Conservation (phyloP, 306 rosid species). For the Glycine soja region DNA sequence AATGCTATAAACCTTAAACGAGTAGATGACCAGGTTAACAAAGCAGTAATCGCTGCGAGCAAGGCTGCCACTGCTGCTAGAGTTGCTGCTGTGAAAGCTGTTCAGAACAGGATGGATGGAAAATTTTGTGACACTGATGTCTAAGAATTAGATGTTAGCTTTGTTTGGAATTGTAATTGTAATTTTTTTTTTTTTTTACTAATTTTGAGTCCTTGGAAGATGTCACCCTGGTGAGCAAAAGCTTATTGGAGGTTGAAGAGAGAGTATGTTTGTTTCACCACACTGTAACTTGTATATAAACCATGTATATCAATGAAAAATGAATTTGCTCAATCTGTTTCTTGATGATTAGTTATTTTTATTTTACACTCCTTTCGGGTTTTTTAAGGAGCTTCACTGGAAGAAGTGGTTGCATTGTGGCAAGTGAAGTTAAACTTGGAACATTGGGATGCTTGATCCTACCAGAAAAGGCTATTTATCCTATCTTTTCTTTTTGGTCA, state of each 20-base stretch:
- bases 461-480: neutral
- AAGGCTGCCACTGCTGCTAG: slow-evolving; percentile 94
- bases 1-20: slow-evolving; percentile 69
- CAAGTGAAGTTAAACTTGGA: neutral
- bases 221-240: slow-evolving; percentile 78
- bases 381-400: neutral
- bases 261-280: slow-evolving; percentile 55
- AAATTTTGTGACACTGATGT: slow-evolving; percentile 79
- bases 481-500: neutral
- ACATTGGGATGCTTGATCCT: neutral
- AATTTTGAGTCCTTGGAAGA: slow-evolving; percentile 59
- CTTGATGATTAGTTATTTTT: neutral
- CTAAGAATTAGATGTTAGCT: slow-evolving; percentile 52
- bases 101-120: slow-evolving; percentile 93
- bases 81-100: slow-evolving; percentile 98
- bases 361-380: too few species aligned
- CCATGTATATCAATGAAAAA: slow-evolving; percentile 72
- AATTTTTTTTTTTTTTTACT: slow-evolving; percentile 48
- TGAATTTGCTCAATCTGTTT: slow-evolving; percentile 39
- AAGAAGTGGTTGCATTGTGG: neutral
- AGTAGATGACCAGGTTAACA: slow-evolving; percentile 82
- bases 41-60: slow-evolving; percentile 82
- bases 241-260: slow-evolving; percentile 76
- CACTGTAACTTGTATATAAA: slow-evolving; percentile 82
- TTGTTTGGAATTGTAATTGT: slow-evolving; percentile 74